Conservation (phyloP, 805 yeast genomes). For the Saccharomycopsis microspora region DNA sequence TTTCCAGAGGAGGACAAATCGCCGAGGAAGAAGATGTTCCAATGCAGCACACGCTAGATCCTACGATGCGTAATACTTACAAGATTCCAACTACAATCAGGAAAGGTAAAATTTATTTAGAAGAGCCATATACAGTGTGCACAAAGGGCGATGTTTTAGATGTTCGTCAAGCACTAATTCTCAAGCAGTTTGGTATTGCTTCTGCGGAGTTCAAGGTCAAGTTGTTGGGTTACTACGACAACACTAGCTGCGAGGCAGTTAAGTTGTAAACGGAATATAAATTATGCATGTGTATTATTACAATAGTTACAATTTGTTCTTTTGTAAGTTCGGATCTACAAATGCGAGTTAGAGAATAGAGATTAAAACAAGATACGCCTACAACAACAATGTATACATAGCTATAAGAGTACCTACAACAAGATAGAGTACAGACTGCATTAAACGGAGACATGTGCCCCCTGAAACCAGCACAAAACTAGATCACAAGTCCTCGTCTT, state of each 20-base stretch:
- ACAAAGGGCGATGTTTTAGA: constrained; percentile 69
- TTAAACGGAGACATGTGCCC: too few relatives aligned
- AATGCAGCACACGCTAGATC: constrained; percentile 91
- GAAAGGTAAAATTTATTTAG: constrained; percentile 74
- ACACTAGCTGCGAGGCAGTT: constrained; percentile 14
- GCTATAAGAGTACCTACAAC: too few relatives aligned
- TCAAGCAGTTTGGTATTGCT: constrained; percentile 94
- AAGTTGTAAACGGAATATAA: too few relatives aligned
- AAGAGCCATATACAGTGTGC: constrained; percentile 72
- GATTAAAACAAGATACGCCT: too few relatives aligned
- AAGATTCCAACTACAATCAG: constrained; percentile 88
- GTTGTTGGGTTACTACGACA: constrained; percentile 67
- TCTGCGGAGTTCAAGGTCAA: constrained; percentile 82
- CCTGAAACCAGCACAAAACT: background rate
- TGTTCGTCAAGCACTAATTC: constrained; percentile 80
- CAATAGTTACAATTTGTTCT: background rate
- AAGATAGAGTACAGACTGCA: too few relatives aligned
- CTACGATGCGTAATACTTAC: constrained; percentile 77
- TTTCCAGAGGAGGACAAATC: constrained; percentile 92
- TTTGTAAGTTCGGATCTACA: background rate
- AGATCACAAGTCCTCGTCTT: constrained; percentile 90
- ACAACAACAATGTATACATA: too few relatives aligned
- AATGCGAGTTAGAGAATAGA: too few relatives aligned
- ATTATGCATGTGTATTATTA: background rate
- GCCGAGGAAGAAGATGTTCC: constrained; percentile 90